Base-by-base conservation (phyloP, 2,329 filamentous ascomycete genomes). In the Pseudomassariella vexata region DNA sequence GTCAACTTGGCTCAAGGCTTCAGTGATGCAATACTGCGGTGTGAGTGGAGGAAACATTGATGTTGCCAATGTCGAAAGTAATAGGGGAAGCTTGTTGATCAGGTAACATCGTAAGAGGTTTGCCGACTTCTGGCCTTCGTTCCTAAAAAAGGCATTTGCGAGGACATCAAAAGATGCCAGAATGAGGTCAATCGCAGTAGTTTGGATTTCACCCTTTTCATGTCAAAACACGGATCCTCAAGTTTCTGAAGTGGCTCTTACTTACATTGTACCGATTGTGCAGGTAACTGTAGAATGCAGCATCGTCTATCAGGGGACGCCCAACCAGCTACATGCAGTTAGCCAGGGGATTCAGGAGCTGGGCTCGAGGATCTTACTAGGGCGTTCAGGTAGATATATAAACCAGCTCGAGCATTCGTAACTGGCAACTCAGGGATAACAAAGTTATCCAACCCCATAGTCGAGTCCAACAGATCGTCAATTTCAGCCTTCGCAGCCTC, bases 151-250 rank as follows among this genome's bases (percentile, higher is more conserved):
- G 5, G 84, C 83, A 49, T 94, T 94, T 21, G 88, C 85, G 11
- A 98, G 67, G 5, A 94, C 73, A 47, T 96, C 89, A 49, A 98
- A 96, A 0, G 88, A 81, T 2, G 88, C 86, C 8, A 90, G 73
- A 24, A 96, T 83, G 2, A 96, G 68, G 47, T 95, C 88, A 33
- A 87, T 77, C 1, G 85, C 78, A 26, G 87, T 79, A 9, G 76
- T 72, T 55, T 90, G 83, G 24, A 84, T 71, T 47, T 95, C 84
- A 23, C 82, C 83, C 73, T 88, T 34, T 2, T 11, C 5, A 8
- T 18, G 32, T 67, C 27, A 65, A 56, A 32, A 37, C 17, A 5
- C 14, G 16, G 30, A 6, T 19, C 12, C n/a, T 8, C 9, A 10
- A 15, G n/a, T n/a, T n/a, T 18, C 26, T 5, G 2, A 18, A n/a